Evolutionary conservation across 106 monocot genomes (phyloP), one percentile per base, ranked within the genome.

Genomic region (Dendrobium catenatum): DNA sequence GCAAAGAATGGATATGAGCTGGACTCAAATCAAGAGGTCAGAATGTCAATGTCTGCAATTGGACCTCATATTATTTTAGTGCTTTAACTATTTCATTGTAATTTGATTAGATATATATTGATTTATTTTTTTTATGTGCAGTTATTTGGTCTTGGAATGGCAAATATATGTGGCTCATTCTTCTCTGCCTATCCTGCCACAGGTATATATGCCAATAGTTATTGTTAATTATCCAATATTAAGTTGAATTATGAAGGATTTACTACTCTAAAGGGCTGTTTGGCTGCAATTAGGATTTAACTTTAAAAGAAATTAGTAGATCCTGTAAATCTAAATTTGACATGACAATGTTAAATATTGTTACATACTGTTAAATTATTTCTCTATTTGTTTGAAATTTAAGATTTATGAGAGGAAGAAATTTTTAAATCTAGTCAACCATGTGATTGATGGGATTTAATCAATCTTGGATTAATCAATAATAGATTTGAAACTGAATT

Each of bases 1-100:
- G 97, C 94, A 55, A 97, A 94, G 83, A 94, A 97, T 89, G 97
- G 97, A 79, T 97, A 97, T 87, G 97, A 97, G 61, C 83, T 97
- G 78, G 94, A 94, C 74, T 89, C 97, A 78, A 97, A 94, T 86
- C 94, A 94, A 89, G 97, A 97, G 90, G 97, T 92, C 87, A 85
- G 56, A 29, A 43, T 81, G 4, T 15, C 47, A 49, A 48, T 76
- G n/a, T 3, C 43, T 76, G 24, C 76, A 74, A 9, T n/a, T 74
- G 74, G 43, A 43, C 6, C 41, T 2, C n/a, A 19, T 2, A 20
- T 19, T 19, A 44, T 17, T 18, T 44, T 74, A 44, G 74, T 74
- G 4, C 4, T 74, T 74, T 4, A 61, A 22, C n/a, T 61, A 22
- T 20, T 61, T 61, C 61, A 13, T 29, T 74, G 18, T 42, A 74